Conservation (phyloP, 192 early-diverging fungal species). For the Spizellomyces punctatus region DNA sequence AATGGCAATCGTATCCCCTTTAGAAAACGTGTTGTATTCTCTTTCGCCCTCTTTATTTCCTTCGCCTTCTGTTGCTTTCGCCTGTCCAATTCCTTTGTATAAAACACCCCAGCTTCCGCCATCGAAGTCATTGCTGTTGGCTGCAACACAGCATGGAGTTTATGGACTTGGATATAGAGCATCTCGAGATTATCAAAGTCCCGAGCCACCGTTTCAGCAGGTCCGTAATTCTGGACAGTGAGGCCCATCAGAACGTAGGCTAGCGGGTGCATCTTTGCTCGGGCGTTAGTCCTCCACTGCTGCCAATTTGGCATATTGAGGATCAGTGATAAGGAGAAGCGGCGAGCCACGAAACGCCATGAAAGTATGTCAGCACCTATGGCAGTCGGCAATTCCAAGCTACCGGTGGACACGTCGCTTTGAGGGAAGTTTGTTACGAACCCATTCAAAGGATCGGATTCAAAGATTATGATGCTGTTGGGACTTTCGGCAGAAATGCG, state of each 20-base stretch:
- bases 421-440: conserved; percentile 56
- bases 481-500: conserved; percentile 66
- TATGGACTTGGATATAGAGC: conserved; percentile 48
- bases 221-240: conserved; percentile 57
- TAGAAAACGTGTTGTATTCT: conserved; percentile 68
- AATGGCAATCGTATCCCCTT: conserved; percentile 63
- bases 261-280: conserved; percentile 38
- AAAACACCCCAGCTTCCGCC: conserved; percentile 67
- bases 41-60: conserved; percentile 61
- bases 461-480: conserved; percentile 49
- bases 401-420: not conserved
- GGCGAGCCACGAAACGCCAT: conserved; percentile 15
- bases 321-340: conserved; percentile 64
- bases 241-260: conserved; percentile 71
- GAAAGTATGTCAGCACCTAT: not conserved
- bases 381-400: not conserved
- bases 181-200: conserved; percentile 35
- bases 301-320: conserved; percentile 25
- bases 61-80: conserved; percentile 56
- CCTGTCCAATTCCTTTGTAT: conserved; percentile 64
- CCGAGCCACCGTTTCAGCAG: not conserved
- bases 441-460: conserved; percentile 62
- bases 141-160: conserved; percentile 73
- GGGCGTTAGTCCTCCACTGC: conserved; percentile 2
- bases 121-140: conserved; percentile 67